Percentiles rank a stretch among this genome's conserved stretches.
These are phyloP conservation scores for Pseudomicrostroma phylloplanum DNA, from an alignment of 1,284 basidiomycete genomes.

Conservation along the genomic window DNA sequence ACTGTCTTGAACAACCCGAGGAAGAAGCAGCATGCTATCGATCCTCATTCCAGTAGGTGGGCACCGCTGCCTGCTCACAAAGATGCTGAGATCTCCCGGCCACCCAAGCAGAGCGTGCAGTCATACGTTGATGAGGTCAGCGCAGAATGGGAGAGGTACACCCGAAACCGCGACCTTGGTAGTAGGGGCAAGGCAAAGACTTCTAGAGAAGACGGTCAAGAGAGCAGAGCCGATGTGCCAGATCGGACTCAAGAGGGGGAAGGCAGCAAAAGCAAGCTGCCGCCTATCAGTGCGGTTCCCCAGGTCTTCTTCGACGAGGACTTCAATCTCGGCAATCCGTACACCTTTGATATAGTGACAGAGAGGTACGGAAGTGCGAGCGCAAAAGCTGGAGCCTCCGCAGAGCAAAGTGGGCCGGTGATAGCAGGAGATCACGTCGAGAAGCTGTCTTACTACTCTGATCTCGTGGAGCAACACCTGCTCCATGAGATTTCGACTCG, in stretches of 20 bases:
- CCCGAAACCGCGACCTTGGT: constrained; percentile 38
- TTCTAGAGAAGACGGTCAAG: constrained; percentile 15
- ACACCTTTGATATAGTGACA: constrained; percentile 74
- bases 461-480: constrained; percentile 89
- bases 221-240: constrained; percentile 14
- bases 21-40: constrained; percentile 39
- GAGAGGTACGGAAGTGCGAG: constrained; percentile 54
- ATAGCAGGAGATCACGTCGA: constrained; percentile 53
- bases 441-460: constrained; percentile 83
- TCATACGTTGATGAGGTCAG: constrained; percentile 43
- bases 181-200: constrained; percentile 27
- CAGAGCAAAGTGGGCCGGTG: background rate
- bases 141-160: constrained; percentile 44
- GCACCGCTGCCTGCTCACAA: constrained; percentile 29
- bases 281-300: constrained; percentile 68
- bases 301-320: constrained; percentile 65
- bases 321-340: constrained; percentile 81
- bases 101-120: constrained; percentile 30
- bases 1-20: constrained; percentile 48
- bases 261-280: constrained; percentile 25
- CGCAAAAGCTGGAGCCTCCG: constrained; percentile 13
- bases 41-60: constrained; percentile 42
- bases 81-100: constrained; percentile 34
- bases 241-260: constrained; percentile 12
- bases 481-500: constrained; percentile 84